Evolutionary conservation across 106 monocot genomes (phyloP), one percentile per base, ranked within the genome.

Genomic region (Dendrobium officinale): DNA sequence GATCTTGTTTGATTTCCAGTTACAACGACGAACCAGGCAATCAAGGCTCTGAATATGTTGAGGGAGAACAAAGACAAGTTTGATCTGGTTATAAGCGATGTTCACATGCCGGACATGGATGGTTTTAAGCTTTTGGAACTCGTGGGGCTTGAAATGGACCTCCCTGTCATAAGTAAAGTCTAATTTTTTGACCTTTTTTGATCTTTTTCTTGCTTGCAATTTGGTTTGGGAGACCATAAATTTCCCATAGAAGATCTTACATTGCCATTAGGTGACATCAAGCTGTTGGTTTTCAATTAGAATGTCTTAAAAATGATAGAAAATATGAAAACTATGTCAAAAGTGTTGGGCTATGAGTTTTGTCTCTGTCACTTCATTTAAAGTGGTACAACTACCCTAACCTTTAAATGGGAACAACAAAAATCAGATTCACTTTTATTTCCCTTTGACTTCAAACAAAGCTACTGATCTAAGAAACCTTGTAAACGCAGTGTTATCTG

Each of bases 61-160:
- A 87, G 93, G 78, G 91, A 91, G 80, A 89, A 87, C 80, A 91
- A 82, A 37, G 87, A 88, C 70, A 78, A 44, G 75, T 93, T 93
- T 80, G 93, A 93, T 87, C 83, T 93, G 56, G 91, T 93, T 29
- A 88, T 93, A 79, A 93, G 84, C 48, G 93, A 93, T 79, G 93
- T 93, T 10, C 82, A 91, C 29, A 93, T 90, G 88, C 93, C 93
- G 33, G 93, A 93, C 87, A 93, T 93, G 91, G 88, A 93, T 58
- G 91, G 93, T 8, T 91, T 91, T 70, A 91, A 87, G 87, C 91
- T 93, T 77, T 55, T 93, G 75, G 93, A 93, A 80, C 87, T 87
- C n/a, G 85, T 93, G 42, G 93, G 90, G 6, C 83, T 91, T 2
- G 93, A 93, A 77, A 93, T 93, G 91, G 88, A 93, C 41, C 84